These are phyloP conservation scores for Orychophragmus violaceus DNA, from an alignment of 345 rosid genomes.

Conservation along the genomic window DNA sequence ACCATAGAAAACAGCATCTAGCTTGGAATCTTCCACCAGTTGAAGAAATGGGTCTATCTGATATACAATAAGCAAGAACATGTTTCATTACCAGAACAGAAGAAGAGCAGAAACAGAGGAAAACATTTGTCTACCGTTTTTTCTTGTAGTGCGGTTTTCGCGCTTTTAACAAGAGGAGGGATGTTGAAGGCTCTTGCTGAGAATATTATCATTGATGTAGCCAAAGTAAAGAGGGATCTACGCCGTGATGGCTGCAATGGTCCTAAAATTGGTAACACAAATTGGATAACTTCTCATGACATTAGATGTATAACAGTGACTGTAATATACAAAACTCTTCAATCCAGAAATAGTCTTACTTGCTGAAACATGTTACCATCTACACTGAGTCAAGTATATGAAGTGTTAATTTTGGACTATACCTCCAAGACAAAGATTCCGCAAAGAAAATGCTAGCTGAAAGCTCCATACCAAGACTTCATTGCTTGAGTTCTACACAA, in stretches of 20 bases:
- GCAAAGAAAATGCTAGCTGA: constrained; percentile 60
- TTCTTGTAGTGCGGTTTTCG: constrained; percentile 46
- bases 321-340: not conserved
- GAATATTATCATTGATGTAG: constrained; percentile 60
- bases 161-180: constrained; percentile 44
- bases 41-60: constrained; percentile 60
- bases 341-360: no score
- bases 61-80: constrained; percentile 8
- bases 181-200: constrained; percentile 57
- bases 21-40: constrained; percentile 48
- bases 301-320: not conserved
- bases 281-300: constrained; percentile 10
- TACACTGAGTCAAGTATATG: not conserved
- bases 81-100: not conserved
- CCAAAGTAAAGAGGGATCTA: constrained; percentile 50
- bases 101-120: not conserved
- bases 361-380: not conserved
- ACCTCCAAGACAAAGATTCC: constrained; percentile 48
- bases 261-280: constrained; percentile 37
- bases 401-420: not conserved
- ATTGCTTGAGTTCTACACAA: constrained; percentile 45
- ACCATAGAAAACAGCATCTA: constrained; percentile 40
- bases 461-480: constrained; percentile 59
- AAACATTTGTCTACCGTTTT: constrained; percentile 35
- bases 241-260: constrained; percentile 61